Evolutionary conservation across 202 grass and related monocot genomes (phyloP), one percentile per base, ranked within the genome.

Genomic region (Digitaria exilis): DNA sequence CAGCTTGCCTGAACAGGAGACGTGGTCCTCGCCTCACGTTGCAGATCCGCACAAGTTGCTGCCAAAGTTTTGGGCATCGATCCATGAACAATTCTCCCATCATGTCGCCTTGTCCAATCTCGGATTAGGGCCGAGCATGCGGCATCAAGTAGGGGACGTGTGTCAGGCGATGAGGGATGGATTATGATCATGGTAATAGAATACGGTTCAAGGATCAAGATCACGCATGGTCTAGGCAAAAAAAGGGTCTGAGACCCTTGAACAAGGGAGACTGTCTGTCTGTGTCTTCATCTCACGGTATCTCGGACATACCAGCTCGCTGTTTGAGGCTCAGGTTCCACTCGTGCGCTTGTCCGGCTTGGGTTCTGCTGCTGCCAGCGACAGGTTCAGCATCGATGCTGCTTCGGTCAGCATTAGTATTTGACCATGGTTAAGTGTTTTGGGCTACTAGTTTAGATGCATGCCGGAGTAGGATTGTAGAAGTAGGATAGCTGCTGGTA

Each of bases 271-370:
- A 13, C 1, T 83, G 80, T 90, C 84, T 31, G 34, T 70, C 14
- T 9, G 67, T n/a, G n/a, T n/a, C n/a, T 49, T 52, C 72, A 81
- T 72, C 69, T 50, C 17, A 49, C 66, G 56, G 78, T 17, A 73
- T 52, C 22, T 13, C 2, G 46, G 43, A 56, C 80, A 87, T 45
- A 71, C 16, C 45, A 50, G 7, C 61, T 29, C 60, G 17, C 21
- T 15, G 26, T 83, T 44, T 84, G 75, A 87, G 69, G 84, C 75
- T 70, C 44, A 70, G 84, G 34, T 84, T 80, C 80, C 80, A 74
- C 48, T 80, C 84, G 62, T 90, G 84, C 56, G 75, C 75, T 80
- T 73, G 84, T 22, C 59, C 12, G 42, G 51, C 67, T 49, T 55
- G 79, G 34, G 62, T n/a, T 51, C 17, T 84, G 62, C 76, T 21